Conservation (phyloP, 1,139 yeast genomes). For the Taiozyma sp. region DNA sequence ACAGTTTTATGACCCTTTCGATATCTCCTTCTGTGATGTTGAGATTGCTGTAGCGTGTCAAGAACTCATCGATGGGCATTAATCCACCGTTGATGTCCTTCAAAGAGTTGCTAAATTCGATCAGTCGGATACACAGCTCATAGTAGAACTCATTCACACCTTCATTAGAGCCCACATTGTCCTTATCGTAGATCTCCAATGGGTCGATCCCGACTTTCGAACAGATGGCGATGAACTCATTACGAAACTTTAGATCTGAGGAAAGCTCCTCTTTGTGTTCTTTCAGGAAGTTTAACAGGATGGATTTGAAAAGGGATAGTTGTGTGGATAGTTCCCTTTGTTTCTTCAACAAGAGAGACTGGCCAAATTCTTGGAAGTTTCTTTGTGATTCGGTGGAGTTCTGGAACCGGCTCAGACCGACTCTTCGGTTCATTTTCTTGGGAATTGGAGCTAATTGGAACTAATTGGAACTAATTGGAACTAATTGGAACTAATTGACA, state of each 20-base stretch:
- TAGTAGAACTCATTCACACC: constrained; percentile 21
- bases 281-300: constrained; percentile 17
- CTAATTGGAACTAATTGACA: too few relatives aligned
- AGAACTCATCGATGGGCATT: constrained; percentile 14
- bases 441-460: too few relatives aligned
- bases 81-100: constrained; percentile 21
- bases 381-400: constrained; percentile 10
- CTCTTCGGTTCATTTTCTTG: constrained; percentile 12
- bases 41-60: constrained; percentile 8
- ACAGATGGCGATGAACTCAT: constrained; percentile 17
- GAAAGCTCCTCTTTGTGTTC: constrained; percentile 17
- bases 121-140: constrained; percentile 16
- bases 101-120: constrained; percentile 16
- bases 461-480: too few relatives aligned
- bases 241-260: constrained; percentile 10
- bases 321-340: constrained; percentile 17
- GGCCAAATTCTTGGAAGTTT: constrained; percentile 12
- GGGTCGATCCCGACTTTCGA: constrained; percentile 21
- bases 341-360: constrained; percentile 13
- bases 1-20: constrained; percentile 26
- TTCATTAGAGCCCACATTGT: background rate
- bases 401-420: constrained; percentile 20
- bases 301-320: constrained; percentile 18
- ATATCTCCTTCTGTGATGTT: constrained; percentile 15
- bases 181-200: constrained; percentile 14